Evolutionary conservation across 2,329 filamentous ascomycete species (phyloP), one percentile per base, ranked within the genome.

Genomic region (Calonectria leucothoes): DNA sequence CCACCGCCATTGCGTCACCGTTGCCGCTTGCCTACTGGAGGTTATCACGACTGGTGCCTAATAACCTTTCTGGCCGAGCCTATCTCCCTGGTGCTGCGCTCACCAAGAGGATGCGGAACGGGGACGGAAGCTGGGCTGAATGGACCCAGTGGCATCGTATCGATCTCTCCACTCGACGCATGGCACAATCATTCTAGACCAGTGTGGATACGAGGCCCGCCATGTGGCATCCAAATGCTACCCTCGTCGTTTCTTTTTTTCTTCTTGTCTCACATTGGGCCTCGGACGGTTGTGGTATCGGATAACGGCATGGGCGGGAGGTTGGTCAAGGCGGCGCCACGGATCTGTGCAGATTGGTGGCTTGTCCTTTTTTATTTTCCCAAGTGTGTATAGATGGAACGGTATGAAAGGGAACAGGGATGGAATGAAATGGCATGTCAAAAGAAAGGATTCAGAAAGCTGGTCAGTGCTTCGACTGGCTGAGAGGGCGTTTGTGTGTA

Each of bases 181-280:
- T 65, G 39, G 66, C 48, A 61, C 48, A 45, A 65, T 59, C 37
- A 67, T 65, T 65, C 70, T 59, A 59, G 57, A 72, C 57, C 37
- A 27, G 65, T 52, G 67, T 55, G 64, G 68, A 51, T 35, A 57
- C 63, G 29, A 67, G 37, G 42, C 37, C n/a, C 61, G 20, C 55
- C 35, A 51, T 57, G 27, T 45, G 59, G 61, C 42, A 48, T 57
- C 29, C 35, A 52, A 35, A 45, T 27, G 37, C 42, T 35, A 63
- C 25, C 29, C 23, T 48, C 52, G 25, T 48, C 35, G 39, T 45
- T 33, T 70, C 23, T n/a, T 52, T 59, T 61, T 25, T 74, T 70
- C 73, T 70, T 70, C 39, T 70, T 78, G 72, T 78, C 74, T 80
- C 73, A 59, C 70, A 74, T 76, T 74, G 74, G 64, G 69, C 69